Conservation (phyloP, 2,329 filamentous ascomycete species). For the Botryosphaeria dothidea region DNA sequence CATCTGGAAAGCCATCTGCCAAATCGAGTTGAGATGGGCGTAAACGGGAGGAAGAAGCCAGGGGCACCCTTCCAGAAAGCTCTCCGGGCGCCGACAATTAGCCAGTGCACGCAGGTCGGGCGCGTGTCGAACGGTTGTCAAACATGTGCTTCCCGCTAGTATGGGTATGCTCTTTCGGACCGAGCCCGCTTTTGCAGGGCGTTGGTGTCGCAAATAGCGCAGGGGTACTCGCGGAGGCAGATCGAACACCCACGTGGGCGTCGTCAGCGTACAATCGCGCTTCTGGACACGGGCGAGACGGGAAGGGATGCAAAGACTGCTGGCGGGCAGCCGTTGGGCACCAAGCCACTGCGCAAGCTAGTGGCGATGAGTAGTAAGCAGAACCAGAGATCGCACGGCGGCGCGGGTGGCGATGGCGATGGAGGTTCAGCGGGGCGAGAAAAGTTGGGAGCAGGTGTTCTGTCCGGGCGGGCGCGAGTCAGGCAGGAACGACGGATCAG, state of each 20-base stretch:
- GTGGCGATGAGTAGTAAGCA: neutral
- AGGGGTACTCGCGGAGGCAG: neutral
- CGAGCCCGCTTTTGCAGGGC: neutral
- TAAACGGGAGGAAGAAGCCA: too few species aligned
- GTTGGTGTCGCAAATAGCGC: neutral
- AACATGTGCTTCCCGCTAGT: neutral
- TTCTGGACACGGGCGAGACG: neutral
- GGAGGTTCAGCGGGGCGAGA: neutral
- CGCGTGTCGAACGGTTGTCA: neutral
- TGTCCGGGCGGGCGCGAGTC: neutral
- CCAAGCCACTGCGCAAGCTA: neutral
- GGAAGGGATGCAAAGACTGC: neutral
- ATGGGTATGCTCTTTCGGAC: neutral
- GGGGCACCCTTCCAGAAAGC: neutral
- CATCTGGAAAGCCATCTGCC: too few species aligned
- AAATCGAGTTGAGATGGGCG: too few species aligned
- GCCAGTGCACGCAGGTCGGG: neutral
- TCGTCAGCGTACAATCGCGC: neutral
- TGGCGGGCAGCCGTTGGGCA: neutral
- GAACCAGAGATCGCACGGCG: neutral
- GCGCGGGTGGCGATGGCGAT: neutral
- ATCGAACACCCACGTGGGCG: neutral
- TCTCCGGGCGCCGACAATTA: neutral
- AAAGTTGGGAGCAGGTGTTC: neutral
- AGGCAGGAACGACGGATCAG: neutral